These are phyloP conservation scores for Spinellus fusiger DNA, from an alignment of 192 early-diverging fungal species.

Conservation along the genomic window DNA sequence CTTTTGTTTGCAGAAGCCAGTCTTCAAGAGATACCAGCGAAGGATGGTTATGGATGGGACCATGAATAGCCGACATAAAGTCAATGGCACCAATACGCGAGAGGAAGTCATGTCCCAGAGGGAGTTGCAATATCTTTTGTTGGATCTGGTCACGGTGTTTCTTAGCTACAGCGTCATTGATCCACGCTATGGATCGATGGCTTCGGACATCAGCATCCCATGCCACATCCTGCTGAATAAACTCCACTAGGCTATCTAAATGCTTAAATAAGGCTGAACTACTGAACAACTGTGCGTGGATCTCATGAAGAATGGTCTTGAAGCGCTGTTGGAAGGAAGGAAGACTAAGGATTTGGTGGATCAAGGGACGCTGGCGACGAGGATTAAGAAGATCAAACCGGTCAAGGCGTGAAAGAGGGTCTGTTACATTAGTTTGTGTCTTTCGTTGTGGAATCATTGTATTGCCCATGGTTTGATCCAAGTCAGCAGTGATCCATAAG, in stretches of 20 bases:
- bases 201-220: conserved; percentile 29
- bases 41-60: not conserved
- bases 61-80: conserved; percentile 2
- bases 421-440: not conserved
- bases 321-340: conserved; percentile 26
- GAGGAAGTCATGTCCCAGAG: conserved; percentile 2
- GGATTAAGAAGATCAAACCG: conserved; percentile 3
- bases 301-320: conserved; percentile 25
- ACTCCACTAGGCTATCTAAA: conserved; percentile 16
- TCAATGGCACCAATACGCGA: conserved; percentile 1
- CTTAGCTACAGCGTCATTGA: not conserved
- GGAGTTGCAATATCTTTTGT: not conserved
- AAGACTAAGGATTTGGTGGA: conserved; percentile 26
- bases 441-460: conserved; percentile 1
- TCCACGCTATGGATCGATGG: not conserved
- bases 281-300: conserved; percentile 23
- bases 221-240: conserved; percentile 32
- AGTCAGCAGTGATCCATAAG: conserved; percentile 29
- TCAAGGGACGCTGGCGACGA: conserved; percentile 12
- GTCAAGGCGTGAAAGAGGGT: not conserved
- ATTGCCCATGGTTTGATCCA: conserved; percentile 34
- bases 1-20: not conserved
- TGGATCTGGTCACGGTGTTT: not conserved
- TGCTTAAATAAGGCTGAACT: conserved; percentile 12
- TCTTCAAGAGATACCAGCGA: not conserved